A percentile compares a stretch with the other conserved stretches of the same genome.
phyloP scores from a whole-genome alignment of 805 yeast genomes.

The Kodamaea neixiangensis region DNA sequence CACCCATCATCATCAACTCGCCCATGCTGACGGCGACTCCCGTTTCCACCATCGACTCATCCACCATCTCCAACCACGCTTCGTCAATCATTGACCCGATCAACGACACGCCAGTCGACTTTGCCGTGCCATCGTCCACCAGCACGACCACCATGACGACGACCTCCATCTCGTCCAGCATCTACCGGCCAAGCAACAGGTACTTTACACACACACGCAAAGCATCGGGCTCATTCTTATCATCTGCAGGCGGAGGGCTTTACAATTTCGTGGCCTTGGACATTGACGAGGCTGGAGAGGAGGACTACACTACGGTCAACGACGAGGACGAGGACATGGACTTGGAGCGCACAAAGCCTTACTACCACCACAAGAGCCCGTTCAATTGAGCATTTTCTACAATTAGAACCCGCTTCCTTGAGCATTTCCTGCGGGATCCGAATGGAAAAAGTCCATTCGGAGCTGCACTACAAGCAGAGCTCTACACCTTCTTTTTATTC shows the following conservation, averaged over 20 bases:
- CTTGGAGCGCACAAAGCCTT: slow-evolving; percentile 7
- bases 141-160: background rate
- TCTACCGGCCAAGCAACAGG: slow-evolving; percentile 11
- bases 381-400: too few relatives aligned
- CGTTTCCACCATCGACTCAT: slow-evolving; percentile 27
- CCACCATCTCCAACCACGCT: slow-evolving; percentile 17
- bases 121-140: slow-evolving; percentile 25
- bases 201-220: slow-evolving; percentile 18
- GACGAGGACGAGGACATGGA: slow-evolving; percentile 8
- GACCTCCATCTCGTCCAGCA: slow-evolving; percentile 5
- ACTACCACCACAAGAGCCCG: slow-evolving; percentile 15
- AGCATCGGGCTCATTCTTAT: slow-evolving; percentile 22
- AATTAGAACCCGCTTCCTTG: too few relatives aligned
- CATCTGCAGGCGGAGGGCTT: slow-evolving; percentile 26
- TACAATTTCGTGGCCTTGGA: slow-evolving; percentile 22
- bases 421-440: too few relatives aligned
- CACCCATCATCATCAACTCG: slow-evolving; percentile 36
- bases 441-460: background rate
- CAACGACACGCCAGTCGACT: slow-evolving; percentile 42
- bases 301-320: slow-evolving; percentile 13
- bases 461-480: background rate
- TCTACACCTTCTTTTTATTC: background rate
- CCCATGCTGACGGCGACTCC: slow-evolving; percentile 38
- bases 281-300: slow-evolving; percentile 27
- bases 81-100: slow-evolving; percentile 36